Evolutionary conservation across 2,329 filamentous ascomycete species (phyloP).

Genomic region (Colletotrichum simmondsii): DNA sequence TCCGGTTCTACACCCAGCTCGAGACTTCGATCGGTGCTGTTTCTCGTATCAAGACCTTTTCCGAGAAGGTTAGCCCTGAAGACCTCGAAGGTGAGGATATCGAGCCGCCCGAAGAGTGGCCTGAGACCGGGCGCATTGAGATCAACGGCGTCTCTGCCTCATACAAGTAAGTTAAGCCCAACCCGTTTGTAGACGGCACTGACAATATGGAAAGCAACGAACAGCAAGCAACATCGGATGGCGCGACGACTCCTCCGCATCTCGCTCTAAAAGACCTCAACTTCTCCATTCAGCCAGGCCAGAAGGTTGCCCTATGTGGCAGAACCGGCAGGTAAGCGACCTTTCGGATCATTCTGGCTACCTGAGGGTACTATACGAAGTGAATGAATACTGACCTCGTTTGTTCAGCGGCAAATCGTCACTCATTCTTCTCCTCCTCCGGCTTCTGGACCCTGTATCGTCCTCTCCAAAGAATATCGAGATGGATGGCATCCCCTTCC

Average conservation of each 20-base stretch:
- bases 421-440: constrained; percentile 45
- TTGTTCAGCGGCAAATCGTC: constrained; percentile 47
- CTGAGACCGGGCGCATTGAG: constrained; percentile 31
- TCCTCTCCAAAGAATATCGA: constrained; percentile 38
- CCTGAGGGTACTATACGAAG: too few relatives aligned
- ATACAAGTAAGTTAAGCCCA: constrained; percentile 10
- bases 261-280: constrained; percentile 31
- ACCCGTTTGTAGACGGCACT: background rate
- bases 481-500: constrained; percentile 51
- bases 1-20: constrained; percentile 43
- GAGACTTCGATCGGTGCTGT: constrained; percentile 39
- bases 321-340: constrained; percentile 33
- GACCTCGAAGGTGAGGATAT: constrained; percentile 21
- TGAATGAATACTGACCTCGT: background rate
- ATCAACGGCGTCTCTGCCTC: constrained; percentile 36
- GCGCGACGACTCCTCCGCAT: background rate
- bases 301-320: constrained; percentile 40
- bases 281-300: constrained; percentile 26
- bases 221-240: background rate
- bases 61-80: constrained; percentile 33
- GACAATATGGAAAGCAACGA: background rate
- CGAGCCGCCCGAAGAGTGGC: constrained; percentile 33
- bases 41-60: constrained; percentile 36
- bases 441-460: constrained; percentile 45
- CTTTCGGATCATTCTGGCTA: too few relatives aligned